Evolutionary conservation across 2,329 filamentous ascomycete species (phyloP), one percentile per base, ranked within the genome.

Genomic region (Curvularia verruculosa): DNA sequence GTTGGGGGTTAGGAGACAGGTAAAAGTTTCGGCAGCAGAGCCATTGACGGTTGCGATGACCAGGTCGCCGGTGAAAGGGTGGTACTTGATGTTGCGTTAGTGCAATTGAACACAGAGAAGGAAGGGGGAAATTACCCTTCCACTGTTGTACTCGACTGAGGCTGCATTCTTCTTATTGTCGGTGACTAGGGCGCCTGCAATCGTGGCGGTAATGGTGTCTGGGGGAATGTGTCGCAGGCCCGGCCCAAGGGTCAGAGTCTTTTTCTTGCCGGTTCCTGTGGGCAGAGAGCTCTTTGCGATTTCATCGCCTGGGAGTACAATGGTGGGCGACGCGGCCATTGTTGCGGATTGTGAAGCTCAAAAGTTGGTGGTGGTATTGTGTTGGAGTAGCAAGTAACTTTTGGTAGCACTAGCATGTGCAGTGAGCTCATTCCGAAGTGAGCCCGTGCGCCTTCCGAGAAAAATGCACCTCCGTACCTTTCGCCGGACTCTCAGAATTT

Each of bases 1-100:
- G 69, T 87, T 80, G 8, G 84, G 83, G 26, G 91, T 89, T 51
- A 98, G 83, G 65, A 84, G 83, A 75, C 92, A 92, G 76, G 90
- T 88, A 82, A 91, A 97, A 73, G 85, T 84, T 67, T 98, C 95
- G 55, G 83, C 82, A 49, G 87, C 84, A 53, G 87, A 88, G 75
- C 89, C 90, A 70, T 90, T 86, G 66, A 98, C 83, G 63, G 91
- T 92, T 57, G 91, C 93, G 72, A 99, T 91, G 64, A 98, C 88
- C 46, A 96, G 86, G 76, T 99, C 95, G 72, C 89, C 89, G n/a
- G 84, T 80, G 18, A 87, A 84, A 12, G 95, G 92, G 34, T 87
- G 82, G 73, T 98, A 99, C 86, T 95, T 9, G 71, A 49, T 72
- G 5, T 3, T n/a, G 24, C 18, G 21, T 65, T 29, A 65, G 56